phyloP scores from a whole-genome alignment of 108 stramenopile genomes.

The Nitzschia inconspicua region DNA sequence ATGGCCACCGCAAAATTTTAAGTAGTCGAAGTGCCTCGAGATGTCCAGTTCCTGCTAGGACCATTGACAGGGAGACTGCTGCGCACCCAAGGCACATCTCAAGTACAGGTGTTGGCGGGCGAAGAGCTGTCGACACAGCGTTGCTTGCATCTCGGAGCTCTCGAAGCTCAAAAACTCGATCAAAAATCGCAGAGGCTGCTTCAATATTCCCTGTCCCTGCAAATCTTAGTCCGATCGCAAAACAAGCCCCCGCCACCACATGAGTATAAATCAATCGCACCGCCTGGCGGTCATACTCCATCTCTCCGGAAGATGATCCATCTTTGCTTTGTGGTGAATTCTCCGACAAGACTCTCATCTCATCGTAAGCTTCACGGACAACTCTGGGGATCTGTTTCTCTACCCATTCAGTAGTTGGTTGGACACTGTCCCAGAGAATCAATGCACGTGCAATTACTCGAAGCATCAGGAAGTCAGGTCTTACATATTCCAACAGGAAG shows the following conservation, averaged over 20 bases:
- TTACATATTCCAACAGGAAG: constrained; percentile 87
- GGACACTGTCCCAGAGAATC: constrained; percentile 91
- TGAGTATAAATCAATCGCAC: constrained; percentile 90
- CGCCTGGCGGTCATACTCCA: constrained; percentile 79
- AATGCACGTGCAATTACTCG: constrained; percentile 88
- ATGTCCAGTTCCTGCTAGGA: constrained; percentile 97
- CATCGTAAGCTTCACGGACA: constrained; percentile 48
- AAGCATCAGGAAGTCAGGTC: constrained; percentile 92
- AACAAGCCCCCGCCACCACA: constrained; percentile 91
- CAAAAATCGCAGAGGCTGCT: constrained; percentile 65
- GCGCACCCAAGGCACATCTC: constrained; percentile 87
- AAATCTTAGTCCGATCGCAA: constrained; percentile 88
- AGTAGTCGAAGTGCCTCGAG: constrained; percentile 80
- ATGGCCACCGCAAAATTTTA: constrained; percentile 86
- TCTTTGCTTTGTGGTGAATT: neutral
- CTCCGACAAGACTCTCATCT: constrained; percentile 47
- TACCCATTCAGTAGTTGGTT: constrained; percentile 80
- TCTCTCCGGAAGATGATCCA: neutral
- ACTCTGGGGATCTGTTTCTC: constrained; percentile 77
- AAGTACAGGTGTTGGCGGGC: constrained; percentile 76
- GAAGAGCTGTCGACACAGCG: constrained; percentile 53
- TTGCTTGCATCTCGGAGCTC: constrained; percentile 73
- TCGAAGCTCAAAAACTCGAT: constrained; percentile 64
- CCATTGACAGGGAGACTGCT: constrained; percentile 87
- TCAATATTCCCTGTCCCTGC: constrained; percentile 84